Percentiles rank a stretch among this genome's conserved stretches.
These are phyloP conservation scores for Zymoseptoria tritici DNA, from an alignment of 2,329 filamentous ascomycete genomes.

Conservation along the genomic window DNA sequence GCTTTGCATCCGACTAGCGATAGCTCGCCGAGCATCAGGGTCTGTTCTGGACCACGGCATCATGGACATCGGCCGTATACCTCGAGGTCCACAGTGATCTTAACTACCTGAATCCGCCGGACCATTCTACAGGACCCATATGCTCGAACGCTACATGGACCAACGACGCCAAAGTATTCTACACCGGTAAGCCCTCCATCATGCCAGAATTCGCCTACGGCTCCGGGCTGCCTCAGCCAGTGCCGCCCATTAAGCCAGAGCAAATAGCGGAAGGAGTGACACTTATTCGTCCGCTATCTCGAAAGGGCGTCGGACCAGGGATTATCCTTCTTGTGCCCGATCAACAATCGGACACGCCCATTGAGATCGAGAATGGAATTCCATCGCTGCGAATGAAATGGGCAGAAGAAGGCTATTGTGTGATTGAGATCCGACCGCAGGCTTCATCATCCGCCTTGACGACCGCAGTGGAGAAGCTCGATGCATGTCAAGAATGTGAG, in stretches of 20 bases:
- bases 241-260: slow-evolving; percentile 14
- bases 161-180: not conserved
- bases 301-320: slow-evolving; percentile 17
- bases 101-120: not conserved
- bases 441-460: slow-evolving; percentile 10
- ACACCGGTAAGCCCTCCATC: not conserved
- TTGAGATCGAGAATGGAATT: slow-evolving; percentile 19
- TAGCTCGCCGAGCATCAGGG: not conserved
- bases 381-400: slow-evolving; percentile 45
- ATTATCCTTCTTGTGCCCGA: slow-evolving; percentile 15
- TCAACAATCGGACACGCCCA: slow-evolving; percentile 5
- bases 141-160: not conserved
- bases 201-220: slow-evolving; percentile 19
- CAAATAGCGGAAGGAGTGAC: slow-evolving; percentile 13
- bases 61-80: not conserved
- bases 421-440: slow-evolving; percentile 46
- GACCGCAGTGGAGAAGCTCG: slow-evolving; percentile 19
- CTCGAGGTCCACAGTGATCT: not conserved
- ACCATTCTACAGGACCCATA: not conserved
- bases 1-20: not conserved
- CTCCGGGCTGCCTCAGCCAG: slow-evolving; percentile 13
- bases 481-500: slow-evolving; percentile 27
- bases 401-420: slow-evolving; percentile 63
- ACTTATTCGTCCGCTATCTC: slow-evolving; percentile 14
- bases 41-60: not conserved